Conservation (phyloP, 805 yeast genomes). For the Candida parachauliodes region DNA sequence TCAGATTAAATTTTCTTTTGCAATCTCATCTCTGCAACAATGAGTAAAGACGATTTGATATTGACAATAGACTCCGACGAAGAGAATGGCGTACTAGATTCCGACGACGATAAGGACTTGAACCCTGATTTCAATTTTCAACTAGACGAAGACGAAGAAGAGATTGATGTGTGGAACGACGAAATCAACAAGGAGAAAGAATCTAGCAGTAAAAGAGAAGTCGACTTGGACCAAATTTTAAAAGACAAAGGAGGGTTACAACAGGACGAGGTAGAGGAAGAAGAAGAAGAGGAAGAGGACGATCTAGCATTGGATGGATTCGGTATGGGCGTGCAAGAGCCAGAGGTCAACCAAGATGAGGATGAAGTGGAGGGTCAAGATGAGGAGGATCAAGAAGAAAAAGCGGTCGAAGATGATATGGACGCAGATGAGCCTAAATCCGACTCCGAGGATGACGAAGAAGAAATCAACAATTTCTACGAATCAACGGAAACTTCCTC, state of each 20-base stretch:
- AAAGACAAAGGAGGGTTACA: constrained; percentile 84
- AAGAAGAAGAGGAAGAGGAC: constrained; percentile 24
- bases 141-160: constrained; percentile 44
- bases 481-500: constrained; percentile 44
- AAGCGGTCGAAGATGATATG: constrained; percentile 24
- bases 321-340: constrained; percentile 46
- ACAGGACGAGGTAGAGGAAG: constrained; percentile 50
- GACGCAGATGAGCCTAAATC: constrained; percentile 30
- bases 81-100: constrained; percentile 21
- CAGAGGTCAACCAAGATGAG: constrained; percentile 25
- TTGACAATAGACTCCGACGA: constrained; percentile 77
- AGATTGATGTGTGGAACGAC: constrained; percentile 75
- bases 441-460: constrained; percentile 58
- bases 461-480: constrained; percentile 77
- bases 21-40: constrained; percentile 6
- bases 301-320: constrained; percentile 40
- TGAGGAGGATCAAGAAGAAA: constrained; percentile 35
- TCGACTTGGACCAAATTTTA: constrained; percentile 84
- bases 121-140: constrained; percentile 75
- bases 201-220: constrained; percentile 45
- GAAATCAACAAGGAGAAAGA: constrained; percentile 20
- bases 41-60: constrained; percentile 49
- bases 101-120: constrained; percentile 40
- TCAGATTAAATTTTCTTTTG: neutral
- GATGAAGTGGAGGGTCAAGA: constrained; percentile 23